A percentile compares a stretch with the other conserved stretches of the same genome.
phyloP scores from a whole-genome alignment of 805 yeast genomes.

The Lipomyces oligophaga region DNA sequence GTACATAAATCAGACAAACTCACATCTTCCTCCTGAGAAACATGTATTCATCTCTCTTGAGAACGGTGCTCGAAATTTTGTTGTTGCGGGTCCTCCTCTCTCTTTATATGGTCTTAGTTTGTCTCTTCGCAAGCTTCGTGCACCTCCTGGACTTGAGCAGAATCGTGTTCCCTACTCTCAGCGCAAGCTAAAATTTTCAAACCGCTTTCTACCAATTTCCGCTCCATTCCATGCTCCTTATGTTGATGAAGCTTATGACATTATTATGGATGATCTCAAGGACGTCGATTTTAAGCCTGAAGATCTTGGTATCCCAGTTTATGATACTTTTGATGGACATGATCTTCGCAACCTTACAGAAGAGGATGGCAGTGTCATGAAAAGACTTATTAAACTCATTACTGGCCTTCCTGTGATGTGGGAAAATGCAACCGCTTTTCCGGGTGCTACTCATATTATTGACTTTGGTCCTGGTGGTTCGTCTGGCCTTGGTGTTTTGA shows the following conservation, averaged over 20 bases:
- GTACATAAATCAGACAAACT: constrained; percentile 80
- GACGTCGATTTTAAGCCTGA: constrained; percentile 53
- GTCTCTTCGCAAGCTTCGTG: constrained; percentile 88
- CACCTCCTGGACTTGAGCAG: constrained; percentile 91
- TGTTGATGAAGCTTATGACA: constrained; percentile 64
- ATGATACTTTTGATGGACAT: constrained; percentile 79
- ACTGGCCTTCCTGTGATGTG: constrained; percentile 88
- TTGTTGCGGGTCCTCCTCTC: constrained; percentile 97
- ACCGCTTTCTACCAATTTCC: constrained; percentile 89
- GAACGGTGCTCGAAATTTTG: constrained; percentile 94
- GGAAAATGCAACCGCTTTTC: constrained; percentile 81
- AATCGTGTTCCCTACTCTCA: constrained; percentile 89
- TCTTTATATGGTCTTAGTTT: constrained; percentile 93
- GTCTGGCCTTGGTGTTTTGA: constrained; percentile 91
- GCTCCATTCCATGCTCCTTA: constrained; percentile 96
- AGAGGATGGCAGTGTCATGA: constrained; percentile 50
- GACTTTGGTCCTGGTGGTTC: constrained; percentile 99
- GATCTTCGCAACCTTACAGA: constrained; percentile 53
- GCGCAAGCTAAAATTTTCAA: constrained; percentile 89
- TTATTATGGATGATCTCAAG: constrained; percentile 62
- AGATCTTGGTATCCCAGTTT: constrained; percentile 77
- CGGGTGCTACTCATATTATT: constrained; percentile 70
- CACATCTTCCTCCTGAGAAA: constrained; percentile 87
- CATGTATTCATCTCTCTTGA: constrained; percentile 86
- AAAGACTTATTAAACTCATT: constrained; percentile 75